These are phyloP conservation scores for Oidiodendron maius DNA, from an alignment of 495 filamentous ascomycete species.

Conservation along the genomic window DNA sequence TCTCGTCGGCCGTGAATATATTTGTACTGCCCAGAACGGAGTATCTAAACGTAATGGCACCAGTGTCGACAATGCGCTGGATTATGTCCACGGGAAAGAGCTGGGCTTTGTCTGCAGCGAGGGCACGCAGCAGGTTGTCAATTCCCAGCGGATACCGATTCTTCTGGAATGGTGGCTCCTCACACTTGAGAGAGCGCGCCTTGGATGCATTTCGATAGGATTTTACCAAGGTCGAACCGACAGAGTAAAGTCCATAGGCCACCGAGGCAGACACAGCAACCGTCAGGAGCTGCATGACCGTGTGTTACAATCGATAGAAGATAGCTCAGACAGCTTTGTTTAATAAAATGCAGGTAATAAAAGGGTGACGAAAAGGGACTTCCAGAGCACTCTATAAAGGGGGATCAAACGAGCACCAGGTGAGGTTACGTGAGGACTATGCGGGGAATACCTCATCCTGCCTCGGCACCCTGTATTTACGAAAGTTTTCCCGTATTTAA, in stretches of 20 bases:
- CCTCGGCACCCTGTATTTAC: too few species aligned
- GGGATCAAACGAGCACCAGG: too few species aligned
- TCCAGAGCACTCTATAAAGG: too few species aligned
- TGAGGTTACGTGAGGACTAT: too few species aligned
- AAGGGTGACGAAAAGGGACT: too few species aligned
- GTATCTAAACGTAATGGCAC: conserved; percentile 17
- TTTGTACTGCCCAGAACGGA: conserved; percentile 6
- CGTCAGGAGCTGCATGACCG: too few species aligned
- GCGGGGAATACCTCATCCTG: too few species aligned
- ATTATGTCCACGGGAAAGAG: conserved; percentile 22
- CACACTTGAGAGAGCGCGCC: conserved; percentile 13
- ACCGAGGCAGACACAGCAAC: too few species aligned
- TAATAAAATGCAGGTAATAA: too few species aligned
- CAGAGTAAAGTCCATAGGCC: conserved; percentile 8
- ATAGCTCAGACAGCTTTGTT: too few species aligned
- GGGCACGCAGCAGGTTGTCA: conserved; percentile 18
- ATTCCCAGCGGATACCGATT: conserved; percentile 15
- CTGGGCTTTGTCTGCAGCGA: conserved; percentile 20
- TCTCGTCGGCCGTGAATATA: conserved; percentile 41
- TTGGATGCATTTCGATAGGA: conserved; percentile 3
- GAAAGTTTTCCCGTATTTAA: too few species aligned
- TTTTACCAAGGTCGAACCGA: conserved; percentile 1
- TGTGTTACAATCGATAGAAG: too few species aligned
- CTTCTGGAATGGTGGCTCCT: conserved; percentile 11
- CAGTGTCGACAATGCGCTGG: conserved; percentile 15